Conservation (phyloP, 2,329 filamentous ascomycete genomes). For the Aspergillus vadensis region DNA sequence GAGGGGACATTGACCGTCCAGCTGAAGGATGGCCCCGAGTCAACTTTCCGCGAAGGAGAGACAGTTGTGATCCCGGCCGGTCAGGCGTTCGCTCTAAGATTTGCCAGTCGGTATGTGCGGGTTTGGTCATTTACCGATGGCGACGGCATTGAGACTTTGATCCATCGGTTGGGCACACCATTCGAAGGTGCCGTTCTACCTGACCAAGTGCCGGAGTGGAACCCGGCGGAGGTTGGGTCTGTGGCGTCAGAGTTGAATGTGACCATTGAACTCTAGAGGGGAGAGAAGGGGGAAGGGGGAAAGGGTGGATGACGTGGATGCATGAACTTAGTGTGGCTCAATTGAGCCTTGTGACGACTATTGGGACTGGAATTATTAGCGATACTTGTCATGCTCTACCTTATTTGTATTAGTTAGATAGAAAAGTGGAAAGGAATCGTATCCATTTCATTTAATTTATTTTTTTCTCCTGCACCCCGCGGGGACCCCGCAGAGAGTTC, state of each 20-base stretch:
- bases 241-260: constrained; percentile 25
- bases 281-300: background rate
- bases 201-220: constrained; percentile 33
- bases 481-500: background rate
- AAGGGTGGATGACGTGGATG: background rate
- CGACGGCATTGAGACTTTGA: constrained; percentile 51
- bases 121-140: constrained; percentile 54
- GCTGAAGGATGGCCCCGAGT: constrained; percentile 39
- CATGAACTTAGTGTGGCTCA: background rate
- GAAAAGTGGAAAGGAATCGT: too few species aligned
- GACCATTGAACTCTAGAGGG: constrained; percentile 13
- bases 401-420: too few species aligned
- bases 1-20: constrained; percentile 51
- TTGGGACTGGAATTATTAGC: background rate
- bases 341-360: background rate
- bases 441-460: background rate
- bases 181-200: constrained; percentile 43
- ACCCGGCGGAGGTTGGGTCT: constrained; percentile 23
- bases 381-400: background rate
- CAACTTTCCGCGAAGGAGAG: constrained; percentile 49
- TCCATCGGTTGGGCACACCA: constrained; percentile 42
- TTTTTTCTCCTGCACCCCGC: background rate
- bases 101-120: constrained; percentile 51
- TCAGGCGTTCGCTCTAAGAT: constrained; percentile 48
- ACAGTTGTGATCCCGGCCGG: constrained; percentile 53